Base-by-base conservation (phyloP, 192 early-diverging fungal species). In the Backusella mclennaniae region DNA sequence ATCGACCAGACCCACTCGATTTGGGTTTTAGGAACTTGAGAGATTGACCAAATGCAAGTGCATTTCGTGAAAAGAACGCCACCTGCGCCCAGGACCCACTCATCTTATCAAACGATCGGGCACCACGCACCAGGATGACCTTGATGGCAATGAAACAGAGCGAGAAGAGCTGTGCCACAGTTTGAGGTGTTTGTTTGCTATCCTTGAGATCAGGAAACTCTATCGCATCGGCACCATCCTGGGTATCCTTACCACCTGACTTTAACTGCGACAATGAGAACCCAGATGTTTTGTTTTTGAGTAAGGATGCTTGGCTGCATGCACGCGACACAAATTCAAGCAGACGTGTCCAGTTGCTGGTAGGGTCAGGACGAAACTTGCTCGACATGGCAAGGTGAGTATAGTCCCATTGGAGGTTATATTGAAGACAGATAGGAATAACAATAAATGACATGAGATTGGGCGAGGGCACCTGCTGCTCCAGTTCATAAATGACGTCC, bases 101-200 rank as follows among this genome's bases (percentile, higher is more conserved):
- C 8, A 76, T 75, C 35, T 73, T 76, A 39, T 85, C 80, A 72
- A 88, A 67, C 21, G 85, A 87, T 49, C 70, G 75, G 42, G 82
- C 78, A 17, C 84, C 87, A 3, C 89, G 83, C 15, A 90, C 74
- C 1, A 90, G 69, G n/a, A 88, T 84, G 38, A 90, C 80, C 36
- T 88, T 83, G 19, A 90, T 49, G 1, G 89, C 89, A 1, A 82
- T 85, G 35, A 90, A 88, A 70, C 86, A 79, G 2, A 88, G 73
- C 21, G 85, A 35, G 23, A 86, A 83, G 19, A 79, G 59, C 36
- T 78, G 71, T 53, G 80, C 82, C 1, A 79, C 76, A 5, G 78
- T 69, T 49, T 82, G 79, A 9, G 67, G 66, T 11, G 41, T 73
- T 35, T 69, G 71, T 9, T 35, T 41, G 12, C 46, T 75, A 68